These are phyloP conservation scores for Apophysomyces trapeziformis DNA, from an alignment of 371 early-diverging fungal genomes.

Conservation along the genomic window DNA sequence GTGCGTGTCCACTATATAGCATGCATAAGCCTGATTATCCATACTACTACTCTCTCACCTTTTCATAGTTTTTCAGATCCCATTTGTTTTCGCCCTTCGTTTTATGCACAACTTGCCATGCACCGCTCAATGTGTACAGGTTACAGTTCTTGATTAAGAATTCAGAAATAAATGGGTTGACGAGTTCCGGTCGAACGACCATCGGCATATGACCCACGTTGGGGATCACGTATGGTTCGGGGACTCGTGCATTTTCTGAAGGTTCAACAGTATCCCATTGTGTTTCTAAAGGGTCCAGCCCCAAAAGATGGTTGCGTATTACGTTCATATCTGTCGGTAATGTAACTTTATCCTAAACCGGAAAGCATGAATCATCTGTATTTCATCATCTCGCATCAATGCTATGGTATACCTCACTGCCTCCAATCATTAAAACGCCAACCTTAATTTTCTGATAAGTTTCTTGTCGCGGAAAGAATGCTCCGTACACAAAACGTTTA, in stretches of 20 bases:
- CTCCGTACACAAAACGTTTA: conserved; percentile 58
- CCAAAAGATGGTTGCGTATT: conserved; percentile 49
- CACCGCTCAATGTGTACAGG: conserved; percentile 59
- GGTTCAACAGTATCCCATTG: conserved; percentile 23
- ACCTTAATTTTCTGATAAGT: conserved; percentile 55
- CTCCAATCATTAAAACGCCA: conserved; percentile 65
- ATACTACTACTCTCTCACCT: conserved; percentile 37
- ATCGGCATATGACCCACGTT: conserved; percentile 70
- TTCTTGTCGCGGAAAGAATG: conserved; percentile 46
- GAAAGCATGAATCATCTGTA: background rate
- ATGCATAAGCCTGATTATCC: background rate
- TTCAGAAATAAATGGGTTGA: conserved; percentile 67
- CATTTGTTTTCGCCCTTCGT: conserved; percentile 69
- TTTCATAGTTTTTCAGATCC: conserved; percentile 73
- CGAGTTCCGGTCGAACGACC: conserved; percentile 67
- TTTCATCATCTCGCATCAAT: background rate
- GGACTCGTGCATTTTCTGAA: conserved; percentile 37
- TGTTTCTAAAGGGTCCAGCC: conserved; percentile 26
- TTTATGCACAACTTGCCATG: conserved; percentile 64
- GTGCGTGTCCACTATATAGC: conserved; percentile 57
- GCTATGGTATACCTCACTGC: conserved; percentile 45
- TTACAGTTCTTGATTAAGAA: conserved; percentile 70
- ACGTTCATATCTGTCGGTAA: conserved; percentile 50
- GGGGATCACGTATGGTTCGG: conserved; percentile 63
- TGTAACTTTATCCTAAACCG: conserved; percentile 49